These are phyloP conservation scores for Exophiala spinifera DNA, from an alignment of 2,329 filamentous ascomycete genomes.

Conservation along the genomic window DNA sequence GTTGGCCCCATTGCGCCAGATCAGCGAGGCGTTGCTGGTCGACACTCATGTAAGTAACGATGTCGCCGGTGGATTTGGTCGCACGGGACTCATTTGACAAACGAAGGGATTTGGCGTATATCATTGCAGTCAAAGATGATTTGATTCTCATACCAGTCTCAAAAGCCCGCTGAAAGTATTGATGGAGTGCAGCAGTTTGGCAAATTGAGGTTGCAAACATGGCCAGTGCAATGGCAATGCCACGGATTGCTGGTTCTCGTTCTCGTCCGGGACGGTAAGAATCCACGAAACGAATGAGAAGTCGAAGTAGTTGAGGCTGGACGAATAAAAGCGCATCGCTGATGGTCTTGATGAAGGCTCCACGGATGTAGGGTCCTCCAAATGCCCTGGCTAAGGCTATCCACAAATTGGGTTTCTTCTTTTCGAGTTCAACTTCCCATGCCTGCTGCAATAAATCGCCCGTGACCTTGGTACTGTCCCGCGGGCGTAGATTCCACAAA, in stretches of 20 bases:
- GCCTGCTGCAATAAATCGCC: constrained; percentile 66
- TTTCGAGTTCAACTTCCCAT: constrained; percentile 72
- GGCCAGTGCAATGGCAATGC: constrained; percentile 79
- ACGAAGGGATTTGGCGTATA: constrained; percentile 86
- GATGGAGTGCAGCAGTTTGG: constrained; percentile 88
- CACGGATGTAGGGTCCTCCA: constrained; percentile 76
- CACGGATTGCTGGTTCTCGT: constrained; percentile 76
- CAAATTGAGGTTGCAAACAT: constrained; percentile 88
- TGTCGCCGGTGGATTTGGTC: constrained; percentile 89
- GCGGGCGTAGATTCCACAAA: constrained; percentile 82
- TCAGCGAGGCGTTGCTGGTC: constrained; percentile 95
- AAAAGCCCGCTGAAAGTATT: constrained; percentile 95
- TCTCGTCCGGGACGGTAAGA: constrained; percentile 63
- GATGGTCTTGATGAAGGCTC: constrained; percentile 79
- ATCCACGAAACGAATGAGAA: constrained; percentile 77
- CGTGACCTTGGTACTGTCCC: constrained; percentile 75
- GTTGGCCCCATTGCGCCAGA: constrained; percentile 89
- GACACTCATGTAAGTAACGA: constrained; percentile 99
- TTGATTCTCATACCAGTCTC: constrained; percentile 97
- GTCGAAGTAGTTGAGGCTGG: constrained; percentile 84
- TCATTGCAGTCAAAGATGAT: constrained; percentile 80
- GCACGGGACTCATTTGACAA: constrained; percentile 91
- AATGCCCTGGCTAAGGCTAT: constrained; percentile 79
- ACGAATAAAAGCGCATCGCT: constrained; percentile 84
- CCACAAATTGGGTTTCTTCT: constrained; percentile 81